Percentiles rank a stretch among this genome's conserved stretches.
phyloP scores from a whole-genome alignment of 1,284 basidiomycete genomes.

The Cryptococcus depauperatus region DNA sequence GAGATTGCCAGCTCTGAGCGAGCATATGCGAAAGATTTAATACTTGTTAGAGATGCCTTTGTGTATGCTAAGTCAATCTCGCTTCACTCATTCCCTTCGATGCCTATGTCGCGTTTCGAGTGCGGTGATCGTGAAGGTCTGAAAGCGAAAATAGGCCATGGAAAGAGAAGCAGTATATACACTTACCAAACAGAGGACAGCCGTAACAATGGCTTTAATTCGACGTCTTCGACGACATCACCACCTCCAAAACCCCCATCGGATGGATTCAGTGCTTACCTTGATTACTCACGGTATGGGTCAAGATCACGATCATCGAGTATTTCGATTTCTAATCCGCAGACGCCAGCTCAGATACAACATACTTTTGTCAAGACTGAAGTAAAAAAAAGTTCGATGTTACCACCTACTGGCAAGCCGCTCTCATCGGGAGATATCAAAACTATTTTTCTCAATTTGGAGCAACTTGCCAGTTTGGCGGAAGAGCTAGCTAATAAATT shows the following conservation, averaged over 20 bases:
- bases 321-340: too few relatives aligned
- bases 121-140: too few relatives aligned
- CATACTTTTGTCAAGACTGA: background rate
- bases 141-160: background rate
- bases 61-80: too few relatives aligned
- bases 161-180: conserved; percentile 21
- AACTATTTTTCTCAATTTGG: conserved; percentile 71
- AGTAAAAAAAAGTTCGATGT: conserved; percentile 6
- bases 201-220: conserved; percentile 12
- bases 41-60: conserved; percentile 74
- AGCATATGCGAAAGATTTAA: conserved; percentile 79
- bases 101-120: too few relatives aligned
- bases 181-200: conserved; percentile 30
- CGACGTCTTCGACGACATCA: conserved; percentile 4
- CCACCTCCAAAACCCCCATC: conserved; percentile 14
- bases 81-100: too few relatives aligned
- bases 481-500: conserved; percentile 53
- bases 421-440: conserved; percentile 64
- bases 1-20: conserved; percentile 78
- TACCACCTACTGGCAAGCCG: conserved; percentile 43
- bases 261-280: conserved; percentile 8
- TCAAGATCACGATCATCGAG: background rate
- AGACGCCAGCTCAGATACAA: conserved; percentile 6
- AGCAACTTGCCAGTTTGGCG: conserved; percentile 63
- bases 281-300: conserved; percentile 8